Percentiles rank a stretch among this genome's conserved stretches.
Evolutionary conservation across 2,329 filamentous ascomycete genomes (phyloP).

Genomic region (Colletotrichum chlorophyti): DNA sequence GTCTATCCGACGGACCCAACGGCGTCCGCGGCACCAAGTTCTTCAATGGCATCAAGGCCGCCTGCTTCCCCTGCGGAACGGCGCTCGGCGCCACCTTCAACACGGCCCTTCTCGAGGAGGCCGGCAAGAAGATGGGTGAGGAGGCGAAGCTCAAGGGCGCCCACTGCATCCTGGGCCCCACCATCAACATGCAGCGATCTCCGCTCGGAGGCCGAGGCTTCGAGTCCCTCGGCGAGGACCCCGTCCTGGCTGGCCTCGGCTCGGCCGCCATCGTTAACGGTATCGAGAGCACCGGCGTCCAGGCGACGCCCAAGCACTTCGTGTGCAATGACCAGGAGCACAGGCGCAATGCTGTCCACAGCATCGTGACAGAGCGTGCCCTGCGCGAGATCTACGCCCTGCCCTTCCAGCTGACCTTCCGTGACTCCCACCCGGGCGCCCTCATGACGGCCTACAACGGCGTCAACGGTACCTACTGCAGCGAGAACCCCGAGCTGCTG

Average conservation of each 20-base stretch:
- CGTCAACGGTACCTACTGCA: constrained; percentile 62
- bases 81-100: constrained; percentile 66
- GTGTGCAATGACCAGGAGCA: constrained; percentile 69
- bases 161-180: constrained; percentile 65
- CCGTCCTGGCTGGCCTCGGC: constrained; percentile 61
- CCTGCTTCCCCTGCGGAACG: constrained; percentile 68
- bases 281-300: constrained; percentile 62
- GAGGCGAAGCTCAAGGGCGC: constrained; percentile 64
- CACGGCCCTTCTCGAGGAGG: constrained; percentile 55
- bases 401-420: constrained; percentile 63
- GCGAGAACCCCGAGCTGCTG: constrained; percentile 58
- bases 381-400: constrained; percentile 65
- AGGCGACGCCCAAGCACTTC: constrained; percentile 67
- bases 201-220: constrained; percentile 67
- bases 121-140: constrained; percentile 58
- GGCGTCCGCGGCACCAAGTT: constrained; percentile 72
- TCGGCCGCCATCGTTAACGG: constrained; percentile 60
- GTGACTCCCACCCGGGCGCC: constrained; percentile 56
- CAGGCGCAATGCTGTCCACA: constrained; percentile 61
- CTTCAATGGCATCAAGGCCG: constrained; percentile 67
- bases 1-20: constrained; percentile 73
- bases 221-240: constrained; percentile 65
- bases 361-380: constrained; percentile 60
- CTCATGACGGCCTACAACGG: constrained; percentile 68
- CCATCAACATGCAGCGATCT: constrained; percentile 67